Percentiles rank a stretch among this genome's conserved stretches.
phyloP scores from a whole-genome alignment of 106 monocot species.

The Alisma plantagoaquatica region DNA sequence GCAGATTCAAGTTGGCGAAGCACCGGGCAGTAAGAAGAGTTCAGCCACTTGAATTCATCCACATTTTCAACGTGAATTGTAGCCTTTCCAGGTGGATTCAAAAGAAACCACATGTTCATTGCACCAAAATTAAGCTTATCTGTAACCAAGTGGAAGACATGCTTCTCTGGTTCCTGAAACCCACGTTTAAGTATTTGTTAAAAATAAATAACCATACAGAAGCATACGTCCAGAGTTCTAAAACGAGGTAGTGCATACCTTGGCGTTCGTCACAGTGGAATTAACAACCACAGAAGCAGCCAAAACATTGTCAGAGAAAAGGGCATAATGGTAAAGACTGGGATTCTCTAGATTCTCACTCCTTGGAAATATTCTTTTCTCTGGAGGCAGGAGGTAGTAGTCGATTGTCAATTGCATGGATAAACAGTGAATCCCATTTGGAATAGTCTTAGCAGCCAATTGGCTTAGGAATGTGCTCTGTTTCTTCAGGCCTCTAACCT shows the following conservation, averaged over 20 bases:
- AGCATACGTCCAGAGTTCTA: background rate
- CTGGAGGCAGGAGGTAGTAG: constrained; percentile 49
- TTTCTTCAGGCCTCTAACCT: constrained; percentile 60
- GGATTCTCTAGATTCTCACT: constrained; percentile 55
- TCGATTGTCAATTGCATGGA: constrained; percentile 58
- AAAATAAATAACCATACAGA: background rate
- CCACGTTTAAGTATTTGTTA: background rate
- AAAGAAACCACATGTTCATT: constrained; percentile 74
- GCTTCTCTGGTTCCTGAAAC: constrained; percentile 55
- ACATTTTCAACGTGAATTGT: constrained; percentile 69
- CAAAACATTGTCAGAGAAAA: constrained; percentile 73
- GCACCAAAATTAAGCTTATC: constrained; percentile 67
- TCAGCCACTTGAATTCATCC: constrained; percentile 58
- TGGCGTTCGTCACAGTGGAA: constrained; percentile 61
- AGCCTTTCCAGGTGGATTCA: constrained; percentile 57
- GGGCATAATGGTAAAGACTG: constrained; percentile 60
- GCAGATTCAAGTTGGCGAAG: constrained; percentile 52
- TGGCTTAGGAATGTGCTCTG: constrained; percentile 70
- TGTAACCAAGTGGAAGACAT: constrained; percentile 60
- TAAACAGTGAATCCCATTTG: constrained; percentile 67
- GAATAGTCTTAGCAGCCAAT: constrained; percentile 66
- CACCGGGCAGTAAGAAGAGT: constrained; percentile 62
- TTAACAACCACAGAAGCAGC: constrained; percentile 77
- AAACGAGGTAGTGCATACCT: constrained; percentile 16
- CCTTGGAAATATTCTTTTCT: constrained; percentile 46